Base-by-base conservation (phyloP, 495 filamentous ascomycete species). In the Xylaria longipes region DNA sequence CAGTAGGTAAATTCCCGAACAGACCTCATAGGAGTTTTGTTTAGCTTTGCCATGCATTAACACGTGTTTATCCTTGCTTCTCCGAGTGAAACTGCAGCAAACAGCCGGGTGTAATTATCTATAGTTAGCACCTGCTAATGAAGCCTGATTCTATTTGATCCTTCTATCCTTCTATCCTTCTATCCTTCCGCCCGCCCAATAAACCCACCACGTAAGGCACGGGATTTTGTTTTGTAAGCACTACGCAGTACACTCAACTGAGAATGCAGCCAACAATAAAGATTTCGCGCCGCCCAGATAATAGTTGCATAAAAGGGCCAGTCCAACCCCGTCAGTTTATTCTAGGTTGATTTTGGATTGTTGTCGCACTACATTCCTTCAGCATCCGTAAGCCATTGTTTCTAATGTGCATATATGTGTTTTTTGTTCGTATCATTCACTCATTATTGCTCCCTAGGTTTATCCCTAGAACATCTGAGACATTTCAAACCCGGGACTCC, bases 51-150 rank as follows among this genome's bases (percentile, higher is more conserved):
- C 63, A 52, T 27, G 41, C 63, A 52, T 66, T 31, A 37, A 65
- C 62, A 65, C 63, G 63, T 66, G 63, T 66, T 45, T 66, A 66
- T 52, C 63, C 63, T 29, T 35, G 63, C 29, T 39, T 54, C 27
- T 9, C 31, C n/a, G 48, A 22, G 35, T 41, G 35, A 39, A 56
- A 56, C 65, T 67, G 65, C 65, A 67, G 48, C 65, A 27, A 56
- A 31, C 48, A 56, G 46, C 65, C 33, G 22, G 46, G 5, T 29
- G 33, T 15, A 5, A 12, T 48, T 65, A 66, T 66, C 33, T 67
- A 67, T 22, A 67, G 65, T 54, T 35, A 56, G 31, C 46, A 22
- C 22, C 22, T 29, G n/a, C 22, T 43, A 11, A 33, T 63, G 52
- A 54, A 1, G 52, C 25, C 52, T 31, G 52, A 17, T 17, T 56